Evolutionary conservation across 202 grass and related monocot species (phyloP), one percentile per base, ranked within the genome.

Genomic region (Setaria viridis): DNA sequence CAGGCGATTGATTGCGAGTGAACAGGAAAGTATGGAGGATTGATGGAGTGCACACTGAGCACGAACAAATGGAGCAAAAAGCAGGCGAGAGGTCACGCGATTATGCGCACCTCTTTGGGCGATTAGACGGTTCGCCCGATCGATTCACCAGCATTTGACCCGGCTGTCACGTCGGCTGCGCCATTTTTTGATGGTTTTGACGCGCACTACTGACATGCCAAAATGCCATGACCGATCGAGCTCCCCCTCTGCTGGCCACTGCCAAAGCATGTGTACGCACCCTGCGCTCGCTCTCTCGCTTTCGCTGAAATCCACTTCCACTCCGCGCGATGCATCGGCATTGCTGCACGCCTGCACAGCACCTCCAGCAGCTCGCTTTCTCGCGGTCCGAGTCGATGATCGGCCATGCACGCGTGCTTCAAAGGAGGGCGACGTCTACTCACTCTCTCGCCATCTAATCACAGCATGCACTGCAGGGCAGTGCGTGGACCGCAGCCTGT

Each of bases 361-460:
- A 41, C 5, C 39, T 41, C 11, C 29, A 9, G 15, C 68, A 6
- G 50, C 37, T 51, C 39, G 69, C 89, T 87, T 87, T 87, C 84
- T 67, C 80, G 74, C 80, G n/a, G 42, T 74, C 76, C 81, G 55
- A 91, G 84, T 13, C 53, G 35, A 59, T 71, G 25, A 82, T 71
- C 79, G 41, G 41, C 37, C 79, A 37, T 32, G 79, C 79, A 78
- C 79, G 84, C 84, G 74, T 79, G 88, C 89, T 76, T 9, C 69
- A 76, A 76, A 80, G 75, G 80, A 42, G 21, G 16, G 12, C 64
- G 21, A n/a, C 84, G 48, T 67, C 64, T 56, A 77, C 29, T 81
- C 70, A 41, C 39, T 41, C 39, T 41, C n/a, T 65, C 3, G 20
- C 41, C 39, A 56, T 86, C 72, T 53, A 37, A 13, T 74, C 74